Evolutionary conservation across 1,284 basidiomycete genomes (phyloP).

Genomic region (Ustilago nuda): DNA sequence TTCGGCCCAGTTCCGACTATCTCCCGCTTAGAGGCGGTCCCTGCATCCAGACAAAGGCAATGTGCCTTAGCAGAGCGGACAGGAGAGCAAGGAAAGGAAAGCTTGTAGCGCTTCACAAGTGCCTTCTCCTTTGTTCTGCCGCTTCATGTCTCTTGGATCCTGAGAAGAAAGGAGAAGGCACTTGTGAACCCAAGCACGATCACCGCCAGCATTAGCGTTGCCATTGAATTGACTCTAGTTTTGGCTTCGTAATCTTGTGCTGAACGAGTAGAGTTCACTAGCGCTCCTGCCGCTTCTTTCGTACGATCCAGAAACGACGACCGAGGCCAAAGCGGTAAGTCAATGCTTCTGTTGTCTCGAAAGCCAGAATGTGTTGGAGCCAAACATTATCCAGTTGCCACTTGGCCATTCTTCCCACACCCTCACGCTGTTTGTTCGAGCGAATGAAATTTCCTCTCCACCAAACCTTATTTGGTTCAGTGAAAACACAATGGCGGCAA

Average conservation of each 20-base stretch:
- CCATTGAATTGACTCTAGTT: slow-evolving; percentile 8
- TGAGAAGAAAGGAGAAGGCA: background rate
- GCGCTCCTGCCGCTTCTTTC: background rate
- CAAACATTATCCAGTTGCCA: background rate
- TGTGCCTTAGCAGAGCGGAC: background rate
- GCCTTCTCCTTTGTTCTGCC: too few relatives aligned
- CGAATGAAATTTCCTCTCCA: background rate
- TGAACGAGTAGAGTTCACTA: background rate
- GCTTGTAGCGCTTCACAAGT: background rate
- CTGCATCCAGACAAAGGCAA: background rate
- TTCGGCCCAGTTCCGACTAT: slow-evolving; percentile 1
- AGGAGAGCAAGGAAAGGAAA: background rate
- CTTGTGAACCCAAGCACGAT: slow-evolving; percentile 6
- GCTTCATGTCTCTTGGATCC: background rate
- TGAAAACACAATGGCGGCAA: background rate
- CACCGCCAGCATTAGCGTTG: background rate
- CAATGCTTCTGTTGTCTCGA: slow-evolving; percentile 5
- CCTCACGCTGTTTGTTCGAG: background rate
- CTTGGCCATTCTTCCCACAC: background rate
- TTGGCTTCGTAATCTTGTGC: background rate
- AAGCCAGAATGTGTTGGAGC: background rate
- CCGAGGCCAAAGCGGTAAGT: background rate
- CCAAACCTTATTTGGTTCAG: background rate
- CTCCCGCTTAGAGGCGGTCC: background rate
- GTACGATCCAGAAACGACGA: background rate